Conservation (phyloP, 2,329 filamentous ascomycete species). For the Alternaria metachromatica region DNA sequence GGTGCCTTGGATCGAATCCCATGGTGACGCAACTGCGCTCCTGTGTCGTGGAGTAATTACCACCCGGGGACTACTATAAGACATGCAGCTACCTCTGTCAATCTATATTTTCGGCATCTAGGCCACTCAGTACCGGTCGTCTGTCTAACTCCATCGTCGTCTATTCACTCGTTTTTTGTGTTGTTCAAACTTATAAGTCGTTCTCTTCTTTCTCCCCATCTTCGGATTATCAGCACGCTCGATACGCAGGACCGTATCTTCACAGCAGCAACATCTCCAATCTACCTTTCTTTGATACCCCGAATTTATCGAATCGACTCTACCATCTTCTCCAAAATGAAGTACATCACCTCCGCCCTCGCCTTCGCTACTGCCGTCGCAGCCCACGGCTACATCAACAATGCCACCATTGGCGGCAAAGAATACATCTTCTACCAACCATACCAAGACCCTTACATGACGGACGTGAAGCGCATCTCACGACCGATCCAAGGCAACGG, state of each 20-base stretch:
- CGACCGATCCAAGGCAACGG: constrained; percentile 65
- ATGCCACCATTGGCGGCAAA: constrained; percentile 41
- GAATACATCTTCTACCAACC: constrained; percentile 47
- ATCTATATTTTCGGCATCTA: constrained; percentile 25
- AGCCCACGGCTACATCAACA: constrained; percentile 47
- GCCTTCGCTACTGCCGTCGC: constrained; percentile 38
- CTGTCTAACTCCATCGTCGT: constrained; percentile 16
- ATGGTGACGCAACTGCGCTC: constrained; percentile 12
- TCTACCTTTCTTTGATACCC: constrained; percentile 4
- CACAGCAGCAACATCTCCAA: not conserved
- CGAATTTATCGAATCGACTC: not conserved
- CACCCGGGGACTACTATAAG: constrained; percentile 23
- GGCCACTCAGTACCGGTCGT: constrained; percentile 23
- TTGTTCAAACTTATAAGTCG: constrained; percentile 19
- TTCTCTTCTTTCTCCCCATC: constrained; percentile 9
- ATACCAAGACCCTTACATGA: constrained; percentile 44
- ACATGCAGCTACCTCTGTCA: constrained; percentile 14
- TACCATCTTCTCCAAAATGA: constrained; percentile 30
- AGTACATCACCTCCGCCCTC: constrained; percentile 38
- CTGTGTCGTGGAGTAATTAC: constrained; percentile 27
- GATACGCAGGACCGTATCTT: constrained; percentile 14
- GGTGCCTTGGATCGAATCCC: not conserved
- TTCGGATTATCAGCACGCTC: constrained; percentile 3
- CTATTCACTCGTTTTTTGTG: constrained; percentile 9
- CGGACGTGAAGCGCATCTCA: constrained; percentile 58